Base-by-base conservation (phyloP, 208 protist genomes). In the Trypanosoma avium region DNA sequence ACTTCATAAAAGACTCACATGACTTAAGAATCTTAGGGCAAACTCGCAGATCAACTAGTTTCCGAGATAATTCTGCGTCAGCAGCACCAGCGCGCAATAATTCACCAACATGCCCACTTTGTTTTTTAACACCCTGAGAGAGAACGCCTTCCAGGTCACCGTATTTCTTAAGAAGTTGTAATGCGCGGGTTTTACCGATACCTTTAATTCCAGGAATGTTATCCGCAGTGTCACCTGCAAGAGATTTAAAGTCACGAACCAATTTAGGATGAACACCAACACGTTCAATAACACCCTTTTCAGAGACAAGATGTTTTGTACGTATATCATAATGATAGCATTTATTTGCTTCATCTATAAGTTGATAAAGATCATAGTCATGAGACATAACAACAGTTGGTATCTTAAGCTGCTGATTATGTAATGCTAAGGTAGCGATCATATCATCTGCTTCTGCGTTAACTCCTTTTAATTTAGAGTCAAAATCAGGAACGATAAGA, bases 371-470 rank as follows among this genome's bases (percentile, higher is more conserved):
- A 35, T 96, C 90, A 53, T 90, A 86, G 66, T 96, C 90, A 71
- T 96, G 90, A 26, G 90, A 94, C 68, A 94, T 85, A 0, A 96
- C 79, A 12, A 94, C 81, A 15, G 85, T 92, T 0, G 90, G 90
- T 22, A 86, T 62, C 38, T 82, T 91, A n/a, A 79, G 55, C 50
- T 85, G 71, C 55, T 92, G 84, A 30, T 87, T 87, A 66, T 84
- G 78, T 6, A 91, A 54, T 4, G 87, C 80, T 27, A 96, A 43
- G 2, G 81, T 93, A 30, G 85, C 85, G 47, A 96, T 96, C 81
- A 96, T 94, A 64, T 96, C 90, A 68, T 96, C 90, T 17, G 87
- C 90, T 70, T 96, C 90, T n/a, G 83, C 87, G 46, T 92, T 84
- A 17, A 96, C 49, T 17, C 50, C 85, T 38, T 85, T 81, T 5